Base-by-base conservation (phyloP, 768 basidiomycete genomes). In the Hygrocybe punicea region DNA sequence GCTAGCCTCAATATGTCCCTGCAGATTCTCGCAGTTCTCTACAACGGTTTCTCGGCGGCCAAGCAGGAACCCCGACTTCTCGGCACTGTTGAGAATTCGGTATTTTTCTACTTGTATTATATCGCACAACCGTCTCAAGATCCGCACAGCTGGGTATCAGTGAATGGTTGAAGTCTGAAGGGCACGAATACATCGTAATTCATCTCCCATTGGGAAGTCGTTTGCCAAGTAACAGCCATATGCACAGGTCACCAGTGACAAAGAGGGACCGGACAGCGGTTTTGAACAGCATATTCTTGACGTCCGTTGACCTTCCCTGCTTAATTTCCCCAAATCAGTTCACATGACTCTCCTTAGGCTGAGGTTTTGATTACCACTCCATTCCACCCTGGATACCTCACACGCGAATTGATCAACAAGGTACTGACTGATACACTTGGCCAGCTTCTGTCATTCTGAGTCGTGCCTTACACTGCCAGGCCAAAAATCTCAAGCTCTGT, bases 401-500 rank as follows among this genome's bases (percentile, higher is more conserved):
- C 89, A 2, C 79, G 76, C 36, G 88, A 89, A 0, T 76, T 91
- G 54, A 66, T 91, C 58, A 78, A 83, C 51, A 89, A 88, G 79
- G 87, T 81, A 66, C 47, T 69, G 39, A 66, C 47, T 69, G 39
- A 29, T 25, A 16, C 8, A 17, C 36, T 37, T 49, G 16, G 23
- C n/a, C 25, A 36, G 25, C 14, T n/a, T 53, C 42, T 6, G 40
- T 52, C 48, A 19, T 58, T 33, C 47, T 56, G 39, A 45, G 49
- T 23, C 53, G 8, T 51, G 11, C 52, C 23, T 9, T 48, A 68
- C 55, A n/a, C n/a, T n/a, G n/a, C n/a, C n/a, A 91, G 82, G 91
- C 93, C 33, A 87, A 88, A 73, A 93, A 94, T 63, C 82, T 97
- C 59, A 95, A 92, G 74, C 69, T 95, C 56, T 91, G 89, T 66